Evolutionary conservation across 345 rosid genomes (phyloP), one percentile per base, ranked within the genome.

Genomic region (Sonneratia caseolaris): DNA sequence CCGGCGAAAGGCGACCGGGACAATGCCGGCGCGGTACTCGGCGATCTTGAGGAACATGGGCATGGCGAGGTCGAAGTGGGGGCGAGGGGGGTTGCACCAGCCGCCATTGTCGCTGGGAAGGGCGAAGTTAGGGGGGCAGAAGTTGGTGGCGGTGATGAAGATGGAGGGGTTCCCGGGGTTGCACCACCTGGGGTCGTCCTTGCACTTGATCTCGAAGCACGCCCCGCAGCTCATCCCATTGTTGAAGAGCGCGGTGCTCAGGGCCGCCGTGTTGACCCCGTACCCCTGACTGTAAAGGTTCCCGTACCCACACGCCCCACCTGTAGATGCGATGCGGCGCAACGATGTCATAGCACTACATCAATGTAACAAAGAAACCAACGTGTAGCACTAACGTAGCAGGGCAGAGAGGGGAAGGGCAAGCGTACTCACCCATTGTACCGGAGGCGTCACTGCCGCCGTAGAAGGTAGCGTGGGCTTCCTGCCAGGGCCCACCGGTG

Each of bases 31-130:
- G 0, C 85, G 81, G 82, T 92, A 95, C 76, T 88, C 74, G 38
- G 96, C 99, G 57, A 95, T 86, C 84, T 86, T 90, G 55, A 95
- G 97, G 82, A 95, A 95, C 99, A 95, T 88, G 36, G 99, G 99
- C 99, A 95, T 95, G 56, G 98, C 96, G 21, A 95, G 92, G 65
- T 95, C 99, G 70, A 95, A 95, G 76, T 95, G 98, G n/a, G 93
- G 79, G 56, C 96, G 92, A 38, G 99, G 99, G 48, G 99, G 99
- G 87, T 95, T 95, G 69, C 99, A 92, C 99, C 99, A 95, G n/a
- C 99, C 99, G 66, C 99, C 99, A 71, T 92, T 62, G 68, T 95
- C 98, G 38, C 86, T 88, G 0, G 97, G 74, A 51, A 69, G 92
- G 8, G 99, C 98, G 21, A 78, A 92, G 80, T 95, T 95, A 0